Evolutionary conservation across 768 basidiomycete species (phyloP), one percentile per base, ranked within the genome.

Genomic region (Chalciporus sphaerocephalus): DNA sequence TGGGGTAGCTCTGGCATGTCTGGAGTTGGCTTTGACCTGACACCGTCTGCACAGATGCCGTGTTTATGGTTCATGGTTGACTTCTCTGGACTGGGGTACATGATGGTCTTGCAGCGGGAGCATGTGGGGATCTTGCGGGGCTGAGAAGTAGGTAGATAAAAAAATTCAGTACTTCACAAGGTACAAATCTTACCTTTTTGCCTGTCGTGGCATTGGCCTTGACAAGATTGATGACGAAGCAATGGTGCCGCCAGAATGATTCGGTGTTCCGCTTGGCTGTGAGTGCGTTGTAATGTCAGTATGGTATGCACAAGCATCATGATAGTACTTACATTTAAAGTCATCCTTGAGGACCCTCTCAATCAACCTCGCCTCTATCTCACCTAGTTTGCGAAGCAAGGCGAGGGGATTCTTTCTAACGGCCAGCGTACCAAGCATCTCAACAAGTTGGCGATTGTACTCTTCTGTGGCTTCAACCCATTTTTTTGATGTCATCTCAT

Each of bases 241-340:
- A 42, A 6, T 42, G 32, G 9, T 34, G 22, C n/a, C 6, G 32
- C 33, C 41, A 42, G 22, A 34, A 42, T 10, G 22, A 5, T 12
- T 42, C 32, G 25, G 25, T 27, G 25, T 9, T 27, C 12, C 25
- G 25, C 12, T 27, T 27, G 25, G 25, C 25, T 27, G 25, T 7
- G 8, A 27, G 25, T 27, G 12, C 25, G 12, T 27, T 9, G 25
- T n/a, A n/a, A n/a, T n/a, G n/a, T n/a, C n/a, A n/a, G n/a, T n/a
- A n/a, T n/a, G n/a, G n/a, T 27, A 11, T 27, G 25, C 8, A 11
- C 25, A 9, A 27, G 25, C 25, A 27, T 27, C 12, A 9, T 9
- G 25, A 27, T 9, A 1, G 2, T 34, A 49, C 49, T 41, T 32
- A 55, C 54, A 55, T 3, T 46, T 50, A 13, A 35, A 57, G 27